Base-by-base conservation (phyloP, 2,329 filamentous ascomycete genomes). In the Cladorrhinum sp. region DNA sequence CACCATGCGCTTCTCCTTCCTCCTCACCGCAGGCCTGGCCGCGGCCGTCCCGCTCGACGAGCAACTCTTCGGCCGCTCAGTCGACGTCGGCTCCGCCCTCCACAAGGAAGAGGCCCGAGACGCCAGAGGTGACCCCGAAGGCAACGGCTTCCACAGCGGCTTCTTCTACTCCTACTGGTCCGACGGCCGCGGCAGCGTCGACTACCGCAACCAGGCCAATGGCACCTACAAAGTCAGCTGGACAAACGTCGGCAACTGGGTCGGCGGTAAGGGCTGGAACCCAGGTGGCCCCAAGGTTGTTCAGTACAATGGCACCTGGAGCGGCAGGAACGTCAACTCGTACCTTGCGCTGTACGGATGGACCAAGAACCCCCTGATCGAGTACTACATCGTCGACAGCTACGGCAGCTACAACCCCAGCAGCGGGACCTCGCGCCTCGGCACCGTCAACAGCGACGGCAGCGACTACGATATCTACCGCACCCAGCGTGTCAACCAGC, bases 221-320 rank as follows among this genome's bases (percentile, higher is more conserved):
- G 77, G 77, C 18, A 64, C 71, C 49, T 81, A 80, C 73, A 72
- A 62, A 24, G 72, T 76, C 1, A 69, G 64, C 51, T 82, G 79
- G 79, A 70, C 77, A 77, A 71, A 64, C 56, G 71, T 69, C 28
- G 79, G 79, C 58, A 82, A 84, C 74, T 82, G 83, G 58, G 82
- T 84, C 49, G 81, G 74, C 64, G 83, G 83, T 62, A 86, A 85
- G 72, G 83, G 83, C 50, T 86, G 83, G 83, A 78, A 77, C 61
- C 77, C 82, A 28, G 83, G 82, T 62, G 66, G 65, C 55, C 65
- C 69, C 26, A 63, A 60, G 26, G 61, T 57, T 14, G 64, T 71
- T 48, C 60, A 58, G 18, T 71, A 71, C 64, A 68, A 64, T 57
- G 70, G 69, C 53, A 70, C 72, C 42, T 73, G 68, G 68, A 64